Evolutionary conservation across 1,284 basidiomycete species (phyloP), one percentile per base, ranked within the genome.

Genomic region (Ganoderma sp.): DNA sequence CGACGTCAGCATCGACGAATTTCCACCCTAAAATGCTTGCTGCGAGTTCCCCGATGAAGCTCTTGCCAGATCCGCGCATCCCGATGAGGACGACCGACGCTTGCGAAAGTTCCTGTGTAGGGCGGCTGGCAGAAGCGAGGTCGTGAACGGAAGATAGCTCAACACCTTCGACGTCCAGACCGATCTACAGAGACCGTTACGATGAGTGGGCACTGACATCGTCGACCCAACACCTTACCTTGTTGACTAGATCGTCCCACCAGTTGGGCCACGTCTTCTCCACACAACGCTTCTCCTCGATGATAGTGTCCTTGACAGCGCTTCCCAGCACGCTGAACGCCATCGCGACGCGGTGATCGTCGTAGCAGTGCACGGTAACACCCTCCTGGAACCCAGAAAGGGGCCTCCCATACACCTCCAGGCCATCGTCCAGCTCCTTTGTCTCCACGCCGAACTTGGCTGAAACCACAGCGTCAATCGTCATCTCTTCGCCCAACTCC

Each of bases 231-330:
- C 7, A 4, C 71, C 83, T 17, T 61, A 93, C 94, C 87, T 96
- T 97, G 83, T 94, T 95, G 78, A 95, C 89, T 28, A 99, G 85
- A 79, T 99, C 98, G 77, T 99, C 98, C 96, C 97, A 99, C 94
- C 97, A 99, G 78, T 97, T 96, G 2, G 98, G 97, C 97, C 97
- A 99, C 0, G 98, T 99, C 87, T 99, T 99, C 81, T 98, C 97
- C 28, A 99, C 97, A 76, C 97, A 99, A 65, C 97, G 87, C 82
- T 98, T 98, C 83, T 99, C 97, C 77, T 98, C 96, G 48, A 99
- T 84, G 69, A 96, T 83, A 0, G 94, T 95, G 37, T 88, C 90
- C 43, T 86, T 82, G 37, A 96, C 84, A 2, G 94, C 86, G 9
- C 90, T 87, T 3, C 91, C 91, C 22, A 99, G 84, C 25, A 99